Percentiles rank a stretch among this genome's conserved stretches.
These are phyloP conservation scores for Porphyra umbilicalis DNA, from an alignment of 31 red algal species.

Conservation along the genomic window DNA sequence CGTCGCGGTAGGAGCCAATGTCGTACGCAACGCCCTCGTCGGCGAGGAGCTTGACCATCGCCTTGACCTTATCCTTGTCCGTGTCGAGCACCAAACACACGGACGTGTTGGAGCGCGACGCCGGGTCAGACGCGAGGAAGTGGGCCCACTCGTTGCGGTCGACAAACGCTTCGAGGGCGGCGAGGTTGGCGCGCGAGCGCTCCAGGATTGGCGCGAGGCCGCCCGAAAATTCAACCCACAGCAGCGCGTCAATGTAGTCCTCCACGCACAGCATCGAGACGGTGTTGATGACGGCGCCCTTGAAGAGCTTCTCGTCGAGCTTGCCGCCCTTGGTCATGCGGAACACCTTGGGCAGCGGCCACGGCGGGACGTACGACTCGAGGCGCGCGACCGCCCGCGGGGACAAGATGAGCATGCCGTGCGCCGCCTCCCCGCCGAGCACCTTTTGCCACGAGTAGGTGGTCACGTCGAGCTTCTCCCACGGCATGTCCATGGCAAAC, in stretches of 20 bases:
- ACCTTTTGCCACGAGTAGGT: constrained; percentile 99
- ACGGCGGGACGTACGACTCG: constrained; percentile 64
- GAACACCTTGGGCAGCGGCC: constrained; percentile 92
- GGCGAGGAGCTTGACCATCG: constrained; percentile 53
- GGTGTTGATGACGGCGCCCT: constrained; percentile 93
- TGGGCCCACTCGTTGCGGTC: constrained; percentile 60
- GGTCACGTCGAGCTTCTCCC: constrained; percentile 90
- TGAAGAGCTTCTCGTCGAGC: constrained; percentile 72
- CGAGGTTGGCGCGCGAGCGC: constrained; percentile 55
- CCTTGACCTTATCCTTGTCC: constrained; percentile 64
- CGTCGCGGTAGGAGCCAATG: constrained; percentile 89
- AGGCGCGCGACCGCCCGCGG: constrained; percentile 81
- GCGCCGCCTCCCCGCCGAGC: constrained; percentile 94
- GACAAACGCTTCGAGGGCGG: constrained; percentile 70
- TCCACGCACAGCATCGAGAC: constrained; percentile 96
- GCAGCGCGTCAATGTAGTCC: constrained; percentile 90
- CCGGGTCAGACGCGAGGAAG: constrained; percentile 70
- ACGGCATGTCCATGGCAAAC: constrained; percentile 92
- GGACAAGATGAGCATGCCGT: constrained; percentile 83
- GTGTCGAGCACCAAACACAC: constrained; percentile 81
- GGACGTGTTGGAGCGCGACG: constrained; percentile 65
- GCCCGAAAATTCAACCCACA: constrained; percentile 69
- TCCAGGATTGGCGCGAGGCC: constrained; percentile 59
- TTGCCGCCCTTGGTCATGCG: constrained; percentile 96
- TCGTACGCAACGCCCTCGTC: constrained; percentile 85